Percentiles rank a stretch among this genome's conserved stretches.
These are phyloP conservation scores for Aspergillus unguis DNA, from an alignment of 2,329 filamentous ascomycete species.

Conservation along the genomic window DNA sequence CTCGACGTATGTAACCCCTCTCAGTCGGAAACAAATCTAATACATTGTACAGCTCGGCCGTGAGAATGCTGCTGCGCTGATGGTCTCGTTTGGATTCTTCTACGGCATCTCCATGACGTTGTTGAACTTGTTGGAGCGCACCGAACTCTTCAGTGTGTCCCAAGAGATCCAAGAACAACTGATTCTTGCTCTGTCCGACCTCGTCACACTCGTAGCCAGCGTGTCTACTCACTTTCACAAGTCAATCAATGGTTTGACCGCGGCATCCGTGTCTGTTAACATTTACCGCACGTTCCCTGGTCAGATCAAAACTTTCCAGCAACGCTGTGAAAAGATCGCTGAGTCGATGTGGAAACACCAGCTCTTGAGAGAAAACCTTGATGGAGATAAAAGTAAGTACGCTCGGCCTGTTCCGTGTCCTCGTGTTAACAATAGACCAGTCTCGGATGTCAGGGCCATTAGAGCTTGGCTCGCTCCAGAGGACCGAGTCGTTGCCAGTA, in stretches of 20 bases:
- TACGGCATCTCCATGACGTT: conserved; percentile 46
- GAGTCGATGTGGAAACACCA: conserved; percentile 43
- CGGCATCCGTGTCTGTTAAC: conserved; percentile 31
- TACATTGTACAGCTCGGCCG: conserved; percentile 42
- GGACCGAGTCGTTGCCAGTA: conserved; percentile 44
- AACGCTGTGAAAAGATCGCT: conserved; percentile 34
- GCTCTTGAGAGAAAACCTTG: conserved; percentile 30
- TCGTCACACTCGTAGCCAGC: conserved; percentile 30
- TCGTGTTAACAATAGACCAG: conserved; percentile 8
- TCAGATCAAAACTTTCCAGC: conserved; percentile 36
- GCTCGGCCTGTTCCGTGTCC: not conserved
- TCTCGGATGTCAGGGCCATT: conserved; percentile 31
- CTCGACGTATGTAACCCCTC: conserved; percentile 41
- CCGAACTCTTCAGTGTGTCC: conserved; percentile 46
- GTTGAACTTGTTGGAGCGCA: conserved; percentile 46
- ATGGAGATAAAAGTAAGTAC: conserved; percentile 28
- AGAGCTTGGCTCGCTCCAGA: conserved; percentile 45
- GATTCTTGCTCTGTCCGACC: conserved; percentile 35
- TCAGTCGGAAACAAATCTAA: not conserved
- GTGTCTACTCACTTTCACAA: conserved; percentile 39
- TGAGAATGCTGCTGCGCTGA: conserved; percentile 47
- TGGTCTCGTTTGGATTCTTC: conserved; percentile 52
- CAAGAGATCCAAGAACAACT: conserved; percentile 50
- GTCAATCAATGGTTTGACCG: conserved; percentile 21
- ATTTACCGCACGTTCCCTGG: conserved; percentile 39